phyloP scores from a whole-genome alignment of 805 yeast species.

The Zygosaccharomyces pseudorouxii region DNA sequence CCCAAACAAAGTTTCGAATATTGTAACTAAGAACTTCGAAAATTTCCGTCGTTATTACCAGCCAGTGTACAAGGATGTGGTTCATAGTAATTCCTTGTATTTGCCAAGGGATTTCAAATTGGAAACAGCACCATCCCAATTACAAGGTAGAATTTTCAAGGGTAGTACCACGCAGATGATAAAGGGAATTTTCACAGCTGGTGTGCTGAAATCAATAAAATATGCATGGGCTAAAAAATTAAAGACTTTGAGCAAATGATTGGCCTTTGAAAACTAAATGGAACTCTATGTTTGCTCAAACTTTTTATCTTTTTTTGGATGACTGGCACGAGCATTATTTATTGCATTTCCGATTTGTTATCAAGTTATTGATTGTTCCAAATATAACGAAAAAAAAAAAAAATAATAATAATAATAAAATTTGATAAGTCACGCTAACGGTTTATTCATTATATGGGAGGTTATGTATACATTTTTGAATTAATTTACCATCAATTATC shows the following conservation, averaged over 20 bases:
- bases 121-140: slow-evolving; percentile 35
- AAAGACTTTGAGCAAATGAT: slow-evolving; percentile 31
- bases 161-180: slow-evolving; percentile 74
- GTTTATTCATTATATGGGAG: background rate
- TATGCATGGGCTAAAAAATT: slow-evolving; percentile 71
- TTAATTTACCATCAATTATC: background rate
- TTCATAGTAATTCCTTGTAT: slow-evolving; percentile 30
- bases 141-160: slow-evolving; percentile 53
- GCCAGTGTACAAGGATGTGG: slow-evolving; percentile 47
- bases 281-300: background rate
- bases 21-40: slow-evolving; percentile 69
- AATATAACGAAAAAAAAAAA: background rate
- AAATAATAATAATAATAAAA: background rate
- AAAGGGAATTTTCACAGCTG: slow-evolving; percentile 88
- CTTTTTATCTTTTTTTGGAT: background rate
- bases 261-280: background rate
- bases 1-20: slow-evolving; percentile 81
- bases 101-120: slow-evolving; percentile 39
- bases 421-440: background rate
- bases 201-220: slow-evolving; percentile 59
- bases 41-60: slow-evolving; percentile 67
- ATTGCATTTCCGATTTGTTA: background rate
- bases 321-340: background rate
- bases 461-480: background rate
- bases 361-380: background rate